Evolutionary conservation across 495 filamentous ascomycete species (phyloP).

Genomic region (Talaromyces ruber): DNA sequence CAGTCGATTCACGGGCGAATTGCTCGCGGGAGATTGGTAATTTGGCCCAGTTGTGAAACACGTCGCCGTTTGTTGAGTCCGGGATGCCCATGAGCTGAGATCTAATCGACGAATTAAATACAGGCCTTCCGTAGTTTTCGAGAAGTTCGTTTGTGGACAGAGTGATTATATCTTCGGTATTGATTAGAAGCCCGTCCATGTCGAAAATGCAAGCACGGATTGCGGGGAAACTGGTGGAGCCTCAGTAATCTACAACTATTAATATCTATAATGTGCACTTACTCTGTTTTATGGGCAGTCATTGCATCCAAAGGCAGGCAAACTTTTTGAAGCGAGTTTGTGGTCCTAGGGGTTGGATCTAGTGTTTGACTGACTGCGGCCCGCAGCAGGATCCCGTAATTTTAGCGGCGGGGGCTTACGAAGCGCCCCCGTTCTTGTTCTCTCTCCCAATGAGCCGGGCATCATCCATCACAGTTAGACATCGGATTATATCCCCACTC

Average conservation of each 20-base stretch:
- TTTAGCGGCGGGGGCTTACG: no score
- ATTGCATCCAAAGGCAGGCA: slow-evolving; percentile 3
- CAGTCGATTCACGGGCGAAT: slow-evolving; percentile 19
- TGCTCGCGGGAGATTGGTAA: slow-evolving; percentile 22
- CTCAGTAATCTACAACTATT: slow-evolving; percentile 4
- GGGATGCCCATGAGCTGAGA: slow-evolving; percentile 18
- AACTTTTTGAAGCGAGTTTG: neutral
- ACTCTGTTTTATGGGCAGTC: slow-evolving; percentile 3
- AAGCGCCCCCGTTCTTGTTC: no score
- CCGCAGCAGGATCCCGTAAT: no score
- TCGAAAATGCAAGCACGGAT: slow-evolving; percentile 39
- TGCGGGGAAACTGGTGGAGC: slow-evolving; percentile 19
- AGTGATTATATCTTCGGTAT: slow-evolving; percentile 34
- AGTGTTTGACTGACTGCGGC: neutral
- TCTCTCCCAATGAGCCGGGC: no score
- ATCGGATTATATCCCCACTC: no score
- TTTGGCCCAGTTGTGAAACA: slow-evolving; percentile 23
- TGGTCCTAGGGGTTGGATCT: neutral
- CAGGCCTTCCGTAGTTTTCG: slow-evolving; percentile 16
- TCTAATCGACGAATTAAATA: slow-evolving; percentile 18
- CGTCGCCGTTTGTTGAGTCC: slow-evolving; percentile 13
- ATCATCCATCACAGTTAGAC: no score
- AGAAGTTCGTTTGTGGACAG: slow-evolving; percentile 24
- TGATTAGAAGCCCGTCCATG: slow-evolving; percentile 33
- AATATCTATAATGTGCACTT: slow-evolving; percentile 3